Evolutionary conservation across 2,329 filamentous ascomycete species (phyloP).

Genomic region (Lachnellula arida): DNA sequence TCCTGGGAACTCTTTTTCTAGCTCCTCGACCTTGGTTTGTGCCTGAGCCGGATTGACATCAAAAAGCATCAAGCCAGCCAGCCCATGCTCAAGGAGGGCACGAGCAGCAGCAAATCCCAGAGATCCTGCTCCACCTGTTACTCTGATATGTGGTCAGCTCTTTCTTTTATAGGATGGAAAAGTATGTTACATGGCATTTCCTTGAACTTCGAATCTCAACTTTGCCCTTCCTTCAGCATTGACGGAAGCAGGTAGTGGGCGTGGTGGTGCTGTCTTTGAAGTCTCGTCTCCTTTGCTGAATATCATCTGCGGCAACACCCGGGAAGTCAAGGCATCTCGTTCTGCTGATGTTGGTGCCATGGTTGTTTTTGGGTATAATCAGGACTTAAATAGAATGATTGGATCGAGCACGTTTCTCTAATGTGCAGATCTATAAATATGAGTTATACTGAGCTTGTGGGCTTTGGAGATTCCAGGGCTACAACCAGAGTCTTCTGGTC

Average conservation of each 20-base stretch:
- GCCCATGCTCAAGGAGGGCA: slow-evolving; percentile 65
- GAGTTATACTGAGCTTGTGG: too few species aligned
- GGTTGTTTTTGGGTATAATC: background rate
- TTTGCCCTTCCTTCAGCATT: slow-evolving; percentile 34
- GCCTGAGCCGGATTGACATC: slow-evolving; percentile 46
- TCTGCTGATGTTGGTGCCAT: slow-evolving; percentile 4
- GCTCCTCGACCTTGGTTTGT: slow-evolving; percentile 37
- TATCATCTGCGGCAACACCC: slow-evolving; percentile 37
- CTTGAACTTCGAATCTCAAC: slow-evolving; percentile 46
- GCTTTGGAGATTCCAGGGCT: too few species aligned
- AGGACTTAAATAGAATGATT: background rate
- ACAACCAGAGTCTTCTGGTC: too few species aligned
- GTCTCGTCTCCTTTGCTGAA: slow-evolving; percentile 39
- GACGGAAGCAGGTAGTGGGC: slow-evolving; percentile 38
- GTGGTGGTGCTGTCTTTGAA: slow-evolving; percentile 42
- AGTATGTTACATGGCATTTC: slow-evolving; percentile 41
- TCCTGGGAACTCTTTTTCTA: slow-evolving; percentile 51
- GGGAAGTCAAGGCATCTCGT: slow-evolving; percentile 35
- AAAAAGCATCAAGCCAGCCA: slow-evolving; percentile 53
- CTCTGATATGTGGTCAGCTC: slow-evolving; percentile 1
- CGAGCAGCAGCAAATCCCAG: slow-evolving; percentile 53
- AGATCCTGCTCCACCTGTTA: slow-evolving; percentile 64
- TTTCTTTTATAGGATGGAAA: background rate
- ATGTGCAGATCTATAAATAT: background rate
- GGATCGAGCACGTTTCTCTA: background rate